Conservation (phyloP, 83 land plant genomes). For the Thuja plicata region DNA sequence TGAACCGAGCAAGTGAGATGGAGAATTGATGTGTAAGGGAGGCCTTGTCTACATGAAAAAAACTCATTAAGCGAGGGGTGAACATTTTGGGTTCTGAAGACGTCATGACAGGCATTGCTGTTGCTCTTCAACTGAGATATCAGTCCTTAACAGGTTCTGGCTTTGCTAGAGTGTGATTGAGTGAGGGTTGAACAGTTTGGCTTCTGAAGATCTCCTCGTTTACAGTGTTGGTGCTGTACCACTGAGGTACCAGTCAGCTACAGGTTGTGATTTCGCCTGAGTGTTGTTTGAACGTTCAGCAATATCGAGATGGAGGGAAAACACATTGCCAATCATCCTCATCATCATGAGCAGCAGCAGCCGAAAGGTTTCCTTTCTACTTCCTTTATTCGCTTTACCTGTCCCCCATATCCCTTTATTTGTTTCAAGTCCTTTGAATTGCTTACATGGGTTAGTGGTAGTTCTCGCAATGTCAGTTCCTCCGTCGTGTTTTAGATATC, state of each 20-base stretch:
- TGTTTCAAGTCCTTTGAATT: too few relatives aligned
- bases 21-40: neutral
- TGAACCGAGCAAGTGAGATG: neutral
- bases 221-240: neutral
- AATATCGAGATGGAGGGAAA: neutral
- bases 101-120: neutral
- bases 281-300: neutral
- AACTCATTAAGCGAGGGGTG: neutral
- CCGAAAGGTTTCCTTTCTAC: neutral
- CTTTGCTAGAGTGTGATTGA: neutral
- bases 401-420: too few relatives aligned
- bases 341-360: constrained; percentile 8
- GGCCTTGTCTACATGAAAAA: neutral
- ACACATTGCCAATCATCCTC: constrained; percentile 3
- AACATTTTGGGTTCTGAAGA: neutral
- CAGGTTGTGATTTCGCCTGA: neutral
- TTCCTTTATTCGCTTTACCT: neutral
- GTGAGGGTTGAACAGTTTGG: neutral
- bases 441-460: too few relatives aligned
- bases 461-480: too few relatives aligned
- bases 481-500: too few relatives aligned
- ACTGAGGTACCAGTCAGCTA: neutral
- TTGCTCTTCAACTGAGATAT: neutral
- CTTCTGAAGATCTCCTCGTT: neutral
- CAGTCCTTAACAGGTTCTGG: neutral